phyloP scores from a whole-genome alignment of 768 basidiomycete genomes.

The Lactarius trivialis region DNA sequence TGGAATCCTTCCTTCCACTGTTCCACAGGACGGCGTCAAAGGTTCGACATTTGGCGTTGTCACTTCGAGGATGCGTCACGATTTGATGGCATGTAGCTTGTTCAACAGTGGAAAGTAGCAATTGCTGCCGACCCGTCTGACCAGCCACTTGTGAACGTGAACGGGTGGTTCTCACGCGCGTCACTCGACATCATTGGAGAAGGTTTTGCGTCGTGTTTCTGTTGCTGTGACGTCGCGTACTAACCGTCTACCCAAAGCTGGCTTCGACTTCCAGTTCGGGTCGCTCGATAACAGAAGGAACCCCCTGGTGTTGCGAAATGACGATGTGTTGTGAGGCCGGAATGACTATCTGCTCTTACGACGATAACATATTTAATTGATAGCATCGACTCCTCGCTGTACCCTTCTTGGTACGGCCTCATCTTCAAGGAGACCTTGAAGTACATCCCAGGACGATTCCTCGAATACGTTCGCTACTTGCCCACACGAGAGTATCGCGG shows the following conservation, averaged over 20 bases:
- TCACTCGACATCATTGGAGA: constrained; percentile 28
- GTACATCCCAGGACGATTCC: no score
- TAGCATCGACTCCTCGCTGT: constrained; percentile 1
- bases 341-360: not conserved
- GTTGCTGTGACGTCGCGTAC: not conserved
- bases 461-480: no score
- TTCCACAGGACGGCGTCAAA: constrained; percentile 23
- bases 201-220: constrained; percentile 10
- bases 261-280: constrained; percentile 25
- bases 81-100: constrained; percentile 18
- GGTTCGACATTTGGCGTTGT: constrained; percentile 7
- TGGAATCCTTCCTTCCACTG: no score
- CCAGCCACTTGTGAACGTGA: constrained; percentile 20
- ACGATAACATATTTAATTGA: not conserved
- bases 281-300: constrained; percentile 25
- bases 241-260: constrained; percentile 15
- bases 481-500: no score
- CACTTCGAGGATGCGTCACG: not conserved
- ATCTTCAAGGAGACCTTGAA: no score
- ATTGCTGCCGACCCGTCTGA: not conserved
- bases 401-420: constrained; percentile 5
- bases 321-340: constrained; percentile 25
- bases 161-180: constrained; percentile 24
- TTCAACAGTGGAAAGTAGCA: constrained; percentile 25
- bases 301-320: constrained; percentile 22